Conservation (phyloP, 305 asterid genomes). For the Euphrasia arctica region DNA sequence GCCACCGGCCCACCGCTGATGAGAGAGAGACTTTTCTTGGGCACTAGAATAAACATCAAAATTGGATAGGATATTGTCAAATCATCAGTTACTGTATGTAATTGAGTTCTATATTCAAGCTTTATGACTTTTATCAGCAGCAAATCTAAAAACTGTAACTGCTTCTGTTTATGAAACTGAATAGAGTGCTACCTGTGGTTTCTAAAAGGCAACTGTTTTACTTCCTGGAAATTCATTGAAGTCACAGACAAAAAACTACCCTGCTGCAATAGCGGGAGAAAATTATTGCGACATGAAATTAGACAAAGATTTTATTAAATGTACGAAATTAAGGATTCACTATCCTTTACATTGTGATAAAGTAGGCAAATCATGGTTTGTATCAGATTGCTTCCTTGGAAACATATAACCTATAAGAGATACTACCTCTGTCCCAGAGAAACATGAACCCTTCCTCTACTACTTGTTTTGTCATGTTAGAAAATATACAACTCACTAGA, state of each 20-base stretch:
- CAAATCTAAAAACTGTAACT: not conserved
- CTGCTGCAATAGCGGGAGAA: slow-evolving; percentile 10
- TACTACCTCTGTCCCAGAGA: too few relatives aligned
- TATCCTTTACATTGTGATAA: slow-evolving; percentile 1
- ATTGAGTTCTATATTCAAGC: slow-evolving; percentile 10
- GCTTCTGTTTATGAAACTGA: slow-evolving; percentile 10
- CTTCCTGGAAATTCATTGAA: slow-evolving; percentile 12
- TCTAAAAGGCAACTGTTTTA: not conserved
- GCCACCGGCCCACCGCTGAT: not conserved
- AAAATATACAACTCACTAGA: too few relatives aligned
- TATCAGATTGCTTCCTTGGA: slow-evolving; percentile 3
- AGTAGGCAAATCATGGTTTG: slow-evolving; percentile 13
- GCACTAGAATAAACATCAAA: not conserved
- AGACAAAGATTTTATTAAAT: not conserved
- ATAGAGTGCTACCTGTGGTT: not conserved
- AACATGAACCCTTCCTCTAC: not conserved
- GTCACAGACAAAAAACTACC: not conserved
- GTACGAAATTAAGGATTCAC: too few relatives aligned
- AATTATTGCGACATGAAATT: not conserved
- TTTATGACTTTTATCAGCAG: not conserved
- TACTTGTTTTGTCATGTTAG: slow-evolving; percentile 4
- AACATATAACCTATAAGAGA: slow-evolving; percentile 13
- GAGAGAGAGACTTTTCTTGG: not conserved
- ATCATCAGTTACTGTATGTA: not conserved
- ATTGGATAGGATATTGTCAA: slow-evolving; percentile 1